These are phyloP conservation scores for Claviceps africana DNA, from an alignment of 2,329 filamentous ascomycete genomes.

Conservation along the genomic window DNA sequence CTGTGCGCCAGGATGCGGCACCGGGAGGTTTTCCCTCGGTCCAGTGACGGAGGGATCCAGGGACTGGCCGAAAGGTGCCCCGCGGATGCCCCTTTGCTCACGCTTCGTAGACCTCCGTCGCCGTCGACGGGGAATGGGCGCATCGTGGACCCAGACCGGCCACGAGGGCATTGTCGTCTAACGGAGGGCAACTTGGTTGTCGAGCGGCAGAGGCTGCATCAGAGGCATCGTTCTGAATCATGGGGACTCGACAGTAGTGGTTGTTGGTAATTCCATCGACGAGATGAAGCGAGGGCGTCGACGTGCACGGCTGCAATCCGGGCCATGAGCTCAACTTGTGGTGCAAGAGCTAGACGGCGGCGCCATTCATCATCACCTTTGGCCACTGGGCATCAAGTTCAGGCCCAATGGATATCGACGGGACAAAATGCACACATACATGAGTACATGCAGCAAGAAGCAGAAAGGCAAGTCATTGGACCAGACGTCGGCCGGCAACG, in stretches of 20 bases:
- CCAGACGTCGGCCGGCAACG: too few species aligned
- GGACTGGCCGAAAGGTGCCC: too few species aligned
- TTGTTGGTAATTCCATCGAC: constrained; percentile 55
- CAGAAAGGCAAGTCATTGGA: too few species aligned
- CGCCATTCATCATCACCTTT: constrained; percentile 15
- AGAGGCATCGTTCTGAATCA: constrained; percentile 20
- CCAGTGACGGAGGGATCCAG: too few species aligned
- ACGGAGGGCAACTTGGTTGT: constrained; percentile 21
- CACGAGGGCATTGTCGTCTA: constrained; percentile 24
- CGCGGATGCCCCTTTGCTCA: too few species aligned
- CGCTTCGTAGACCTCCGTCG: too few species aligned
- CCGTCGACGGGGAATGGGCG: too few species aligned
- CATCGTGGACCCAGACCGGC: constrained; percentile 10
- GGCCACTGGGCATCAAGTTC: constrained; percentile 50
- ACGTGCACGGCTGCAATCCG: constrained; percentile 53
- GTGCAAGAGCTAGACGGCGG: constrained; percentile 10
- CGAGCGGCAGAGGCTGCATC: constrained; percentile 18
- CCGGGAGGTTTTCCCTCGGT: too few species aligned
- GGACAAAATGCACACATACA: too few species aligned
- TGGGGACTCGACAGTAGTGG: constrained; percentile 20
- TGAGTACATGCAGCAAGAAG: too few species aligned
- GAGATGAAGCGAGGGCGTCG: constrained; percentile 36
- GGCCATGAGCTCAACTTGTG: constrained; percentile 56
- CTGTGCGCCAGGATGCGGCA: too few species aligned
- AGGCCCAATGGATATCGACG: constrained; percentile 34